Evolutionary conservation across 768 basidiomycete genomes (phyloP).

Genomic region (Kwoniella dejecticola): DNA sequence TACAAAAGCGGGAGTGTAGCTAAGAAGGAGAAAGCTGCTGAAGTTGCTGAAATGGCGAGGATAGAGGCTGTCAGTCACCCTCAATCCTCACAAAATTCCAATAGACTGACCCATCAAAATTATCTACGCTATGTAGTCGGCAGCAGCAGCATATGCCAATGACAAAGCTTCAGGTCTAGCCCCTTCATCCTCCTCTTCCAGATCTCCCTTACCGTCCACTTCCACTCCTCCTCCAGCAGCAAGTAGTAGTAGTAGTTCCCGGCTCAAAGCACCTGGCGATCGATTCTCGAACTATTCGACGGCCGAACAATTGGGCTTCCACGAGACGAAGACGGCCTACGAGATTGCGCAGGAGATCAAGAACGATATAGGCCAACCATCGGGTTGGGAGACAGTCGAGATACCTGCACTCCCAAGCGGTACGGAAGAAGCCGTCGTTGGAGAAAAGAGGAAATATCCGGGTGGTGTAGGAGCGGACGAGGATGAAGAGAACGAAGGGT

Average conservation of each 20-base stretch:
- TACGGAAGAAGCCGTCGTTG: background rate
- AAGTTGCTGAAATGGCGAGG: constrained; percentile 80
- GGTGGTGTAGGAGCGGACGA: constrained; percentile 21
- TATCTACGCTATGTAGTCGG: background rate
- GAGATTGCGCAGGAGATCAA: constrained; percentile 60
- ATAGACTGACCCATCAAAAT: background rate
- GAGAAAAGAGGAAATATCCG: constrained; percentile 27
- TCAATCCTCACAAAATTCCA: too few relatives aligned
- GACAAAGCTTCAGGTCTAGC: constrained; percentile 66
- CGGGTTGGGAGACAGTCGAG: constrained; percentile 15
- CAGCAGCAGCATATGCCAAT: constrained; percentile 71
- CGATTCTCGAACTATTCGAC: constrained; percentile 80
- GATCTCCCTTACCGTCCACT: constrained; percentile 42
- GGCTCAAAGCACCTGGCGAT: constrained; percentile 55
- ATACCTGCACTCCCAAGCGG: background rate
- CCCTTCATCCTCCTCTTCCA: constrained; percentile 57
- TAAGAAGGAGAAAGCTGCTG: constrained; percentile 59
- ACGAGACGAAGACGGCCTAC: constrained; percentile 62
- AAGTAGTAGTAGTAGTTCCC: background rate
- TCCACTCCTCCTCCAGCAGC: constrained; percentile 50
- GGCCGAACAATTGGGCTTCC: constrained; percentile 75
- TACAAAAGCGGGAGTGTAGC: constrained; percentile 77
- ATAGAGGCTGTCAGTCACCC: constrained; percentile 69
- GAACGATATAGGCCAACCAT: constrained; percentile 20
- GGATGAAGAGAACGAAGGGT: constrained; percentile 37